phyloP scores from a whole-genome alignment of 2,329 filamentous ascomycete genomes.

The Talaromyces sp. region DNA sequence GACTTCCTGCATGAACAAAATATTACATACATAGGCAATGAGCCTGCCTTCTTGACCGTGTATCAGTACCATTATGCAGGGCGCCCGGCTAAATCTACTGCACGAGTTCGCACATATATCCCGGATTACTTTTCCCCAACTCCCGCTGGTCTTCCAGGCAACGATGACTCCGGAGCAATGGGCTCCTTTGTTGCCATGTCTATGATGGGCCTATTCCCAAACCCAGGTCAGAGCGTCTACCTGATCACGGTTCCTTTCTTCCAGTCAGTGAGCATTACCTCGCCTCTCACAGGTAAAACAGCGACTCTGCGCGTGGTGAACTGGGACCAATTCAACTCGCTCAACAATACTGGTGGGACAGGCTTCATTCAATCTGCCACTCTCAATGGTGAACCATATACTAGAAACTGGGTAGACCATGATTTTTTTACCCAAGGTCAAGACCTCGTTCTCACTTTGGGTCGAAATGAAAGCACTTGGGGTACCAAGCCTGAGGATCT shows the following conservation, averaged over 20 bases:
- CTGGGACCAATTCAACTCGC: slow-evolving; percentile 36
- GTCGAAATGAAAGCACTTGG: slow-evolving; percentile 65
- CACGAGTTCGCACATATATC: slow-evolving; percentile 64
- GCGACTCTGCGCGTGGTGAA: slow-evolving; percentile 61
- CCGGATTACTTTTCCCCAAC: slow-evolving; percentile 62
- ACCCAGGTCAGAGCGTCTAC: slow-evolving; percentile 69
- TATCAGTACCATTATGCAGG: slow-evolving; percentile 71
- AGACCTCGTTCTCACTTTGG: slow-evolving; percentile 65
- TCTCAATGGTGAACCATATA: slow-evolving; percentile 62
- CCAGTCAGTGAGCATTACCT: slow-evolving; percentile 60
- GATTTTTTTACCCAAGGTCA: slow-evolving; percentile 68
- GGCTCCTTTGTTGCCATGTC: slow-evolving; percentile 65
- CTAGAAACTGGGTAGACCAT: slow-evolving; percentile 68
- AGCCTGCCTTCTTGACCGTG: slow-evolving; percentile 64
- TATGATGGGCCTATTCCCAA: slow-evolving; percentile 71
- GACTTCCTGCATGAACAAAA: slow-evolving; percentile 65
- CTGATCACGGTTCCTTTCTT: slow-evolving; percentile 70
- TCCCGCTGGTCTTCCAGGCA: slow-evolving; percentile 63
- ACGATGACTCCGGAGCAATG: slow-evolving; percentile 71
- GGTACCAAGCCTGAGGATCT: slow-evolving; percentile 62
- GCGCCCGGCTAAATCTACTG: slow-evolving; percentile 55
- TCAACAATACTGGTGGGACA: slow-evolving; percentile 58
- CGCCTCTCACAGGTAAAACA: slow-evolving; percentile 60
- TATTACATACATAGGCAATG: slow-evolving; percentile 68
- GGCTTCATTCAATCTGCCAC: slow-evolving; percentile 70